Conservation (phyloP, 2,329 filamentous ascomycete species). For the Aureobasidium sp. region DNA sequence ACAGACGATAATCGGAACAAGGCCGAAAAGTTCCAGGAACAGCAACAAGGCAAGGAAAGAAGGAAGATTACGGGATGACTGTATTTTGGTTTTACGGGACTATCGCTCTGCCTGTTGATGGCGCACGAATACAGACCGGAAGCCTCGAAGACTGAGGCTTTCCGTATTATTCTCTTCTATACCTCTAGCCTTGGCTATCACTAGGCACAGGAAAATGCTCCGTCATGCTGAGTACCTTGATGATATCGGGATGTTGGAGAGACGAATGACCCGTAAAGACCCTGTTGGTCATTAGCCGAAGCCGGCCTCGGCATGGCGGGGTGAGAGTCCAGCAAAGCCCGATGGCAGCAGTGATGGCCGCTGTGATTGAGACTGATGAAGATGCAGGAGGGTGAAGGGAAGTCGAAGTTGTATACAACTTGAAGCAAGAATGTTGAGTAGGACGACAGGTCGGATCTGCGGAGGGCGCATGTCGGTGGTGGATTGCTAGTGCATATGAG, state of each 20-base stretch:
- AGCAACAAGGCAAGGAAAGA: neutral
- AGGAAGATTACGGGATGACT: neutral
- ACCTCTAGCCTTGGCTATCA: neutral
- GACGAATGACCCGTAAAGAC: neutral
- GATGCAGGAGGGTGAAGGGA: neutral
- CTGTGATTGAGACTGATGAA: neutral
- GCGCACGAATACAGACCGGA: neutral
- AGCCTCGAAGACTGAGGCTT: neutral
- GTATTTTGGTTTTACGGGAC: neutral
- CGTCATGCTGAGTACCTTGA: neutral
- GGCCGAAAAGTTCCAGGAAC: neutral
- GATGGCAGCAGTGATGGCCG: neutral
- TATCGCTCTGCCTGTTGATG: neutral
- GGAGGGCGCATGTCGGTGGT: neutral
- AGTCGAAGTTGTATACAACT: neutral
- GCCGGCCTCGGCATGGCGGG: conserved; percentile 4
- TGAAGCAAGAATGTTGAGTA: neutral
- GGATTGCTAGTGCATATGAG: neutral
- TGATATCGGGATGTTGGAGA: conserved; percentile 1
- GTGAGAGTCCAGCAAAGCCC: neutral
- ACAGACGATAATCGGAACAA: neutral
- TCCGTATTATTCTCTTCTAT: conserved; percentile 3
- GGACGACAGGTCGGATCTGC: neutral
- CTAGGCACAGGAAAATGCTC: neutral
- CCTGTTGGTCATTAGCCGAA: neutral